These are phyloP conservation scores for Phytophthora chlamydospora DNA, from an alignment of 352 stramenopile species.

Conservation along the genomic window DNA sequence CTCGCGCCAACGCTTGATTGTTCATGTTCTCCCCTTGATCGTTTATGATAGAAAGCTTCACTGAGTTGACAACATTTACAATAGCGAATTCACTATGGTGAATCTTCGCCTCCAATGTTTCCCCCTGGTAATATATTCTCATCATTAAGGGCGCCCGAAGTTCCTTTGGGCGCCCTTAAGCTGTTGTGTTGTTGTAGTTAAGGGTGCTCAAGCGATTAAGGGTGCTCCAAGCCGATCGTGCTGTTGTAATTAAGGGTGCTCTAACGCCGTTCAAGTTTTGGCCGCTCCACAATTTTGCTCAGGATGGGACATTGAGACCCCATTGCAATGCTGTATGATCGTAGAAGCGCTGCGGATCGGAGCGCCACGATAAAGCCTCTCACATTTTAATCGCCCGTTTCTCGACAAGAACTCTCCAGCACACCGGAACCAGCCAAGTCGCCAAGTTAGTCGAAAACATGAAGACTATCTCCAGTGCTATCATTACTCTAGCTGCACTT, in stretches of 20 bases:
- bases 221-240: no score
- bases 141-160: no score
- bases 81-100: no score
- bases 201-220: no score
- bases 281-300: slow-evolving; percentile 16
- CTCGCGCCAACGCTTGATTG: slow-evolving; percentile 1
- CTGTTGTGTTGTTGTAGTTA: no score
- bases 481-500: slow-evolving; percentile 17
- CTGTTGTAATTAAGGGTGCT: no score
- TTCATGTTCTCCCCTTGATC: no score
- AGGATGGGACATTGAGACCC: slow-evolving; percentile 10
- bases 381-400: slow-evolving; percentile 12
- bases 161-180: no score
- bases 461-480: slow-evolving; percentile 12
- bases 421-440: not conserved
- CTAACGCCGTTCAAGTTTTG: not conserved
- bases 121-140: no score
- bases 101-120: no score
- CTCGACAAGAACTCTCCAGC: not conserved
- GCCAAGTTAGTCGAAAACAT: slow-evolving; percentile 5
- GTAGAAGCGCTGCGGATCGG: not conserved
- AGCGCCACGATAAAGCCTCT: not conserved
- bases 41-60: not conserved
- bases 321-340: slow-evolving; percentile 13
- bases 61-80: not conserved